Conservation (phyloP, 2,329 filamentous ascomycete species). For the Colletotrichum sp. region DNA sequence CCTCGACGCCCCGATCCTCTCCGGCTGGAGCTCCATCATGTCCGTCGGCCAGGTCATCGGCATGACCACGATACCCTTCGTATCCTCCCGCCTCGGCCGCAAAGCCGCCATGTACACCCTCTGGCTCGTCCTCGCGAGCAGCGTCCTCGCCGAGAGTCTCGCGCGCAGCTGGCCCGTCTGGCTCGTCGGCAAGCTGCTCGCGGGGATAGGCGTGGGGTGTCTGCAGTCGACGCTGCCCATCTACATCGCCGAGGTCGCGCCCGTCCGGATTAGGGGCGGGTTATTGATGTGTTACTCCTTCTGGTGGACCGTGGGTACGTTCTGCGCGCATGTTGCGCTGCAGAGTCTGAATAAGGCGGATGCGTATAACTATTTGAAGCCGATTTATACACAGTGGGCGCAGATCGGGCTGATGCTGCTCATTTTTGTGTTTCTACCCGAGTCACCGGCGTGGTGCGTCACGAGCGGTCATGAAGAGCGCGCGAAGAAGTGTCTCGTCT, state of each 20-base stretch:
- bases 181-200: conserved; percentile 37
- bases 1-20: conserved; percentile 37
- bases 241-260: conserved; percentile 45
- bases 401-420: conserved; percentile 43
- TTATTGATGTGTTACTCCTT: conserved; percentile 44
- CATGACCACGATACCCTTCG: conserved; percentile 31
- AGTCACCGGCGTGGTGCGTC: conserved; percentile 43
- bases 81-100: conserved; percentile 30
- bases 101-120: conserved; percentile 33
- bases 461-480: conserved; percentile 18
- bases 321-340: conserved; percentile 45
- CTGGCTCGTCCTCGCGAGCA: conserved; percentile 34
- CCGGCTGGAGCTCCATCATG: conserved; percentile 42
- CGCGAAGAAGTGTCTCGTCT: conserved; percentile 21
- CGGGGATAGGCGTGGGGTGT: conserved; percentile 44
- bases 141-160: conserved; percentile 40
- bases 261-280: conserved; percentile 42
- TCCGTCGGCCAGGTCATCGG: conserved; percentile 43
- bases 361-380: conserved; percentile 37
- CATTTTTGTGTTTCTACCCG: conserved; percentile 41
- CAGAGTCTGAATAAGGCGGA: conserved; percentile 33
- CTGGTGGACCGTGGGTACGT: conserved; percentile 47
- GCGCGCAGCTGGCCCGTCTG: conserved; percentile 41
- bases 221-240: conserved; percentile 44
- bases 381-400: conserved; percentile 49